Base-by-base conservation (phyloP, 2,329 filamentous ascomycete species). In the Apiospora malaysiana region DNA sequence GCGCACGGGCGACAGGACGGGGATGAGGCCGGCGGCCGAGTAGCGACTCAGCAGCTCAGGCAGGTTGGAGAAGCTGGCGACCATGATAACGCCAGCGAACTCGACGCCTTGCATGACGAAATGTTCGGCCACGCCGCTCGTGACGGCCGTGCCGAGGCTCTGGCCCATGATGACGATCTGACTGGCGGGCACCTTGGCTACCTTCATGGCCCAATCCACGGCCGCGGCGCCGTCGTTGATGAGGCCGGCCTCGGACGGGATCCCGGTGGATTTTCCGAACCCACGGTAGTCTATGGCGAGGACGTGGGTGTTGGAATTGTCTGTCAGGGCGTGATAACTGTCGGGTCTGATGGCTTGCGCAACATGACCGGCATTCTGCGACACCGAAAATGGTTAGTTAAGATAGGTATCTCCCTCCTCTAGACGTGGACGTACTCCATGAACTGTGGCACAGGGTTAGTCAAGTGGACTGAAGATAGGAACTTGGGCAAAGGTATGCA, bases 361-460 rank as follows among this genome's bases (percentile, higher is more conserved):
- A 42, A 98, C 81, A 76, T 97, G 93, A 6, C 94, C 95, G 45
- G 94, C 94, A 80, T 98, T 98, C 85, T 93, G 78, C 9, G 46
- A 77, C 71, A 79, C 72, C 72, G n/a, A 51, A 82, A 92, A 63
- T 8, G 56, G 32, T 63, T 40, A 63, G 56, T 23, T 21, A 6
- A 4, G 32, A 23, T 23, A 23, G 0, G 0, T 10, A 63, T 40
- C n/a, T 63, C 14, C 18, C 7, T 9, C n/a, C 18, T 37, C 32
- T 5, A 16, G 27, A n/a, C 21, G 32, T 63, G 32, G 12, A 63
- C 56, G 56, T 40, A 63, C 66, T 43, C 66, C 66, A 23, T 68
- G 66, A 37, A 68, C 66, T 68, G 43, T 23, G 9, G 56, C 32
- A 40, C 32, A 40, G 23, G 32, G 21, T 63, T 63, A 63, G 56